These are phyloP conservation scores for Huntiella omanensis DNA, from an alignment of 2,329 filamentous ascomycete species.

Conservation along the genomic window DNA sequence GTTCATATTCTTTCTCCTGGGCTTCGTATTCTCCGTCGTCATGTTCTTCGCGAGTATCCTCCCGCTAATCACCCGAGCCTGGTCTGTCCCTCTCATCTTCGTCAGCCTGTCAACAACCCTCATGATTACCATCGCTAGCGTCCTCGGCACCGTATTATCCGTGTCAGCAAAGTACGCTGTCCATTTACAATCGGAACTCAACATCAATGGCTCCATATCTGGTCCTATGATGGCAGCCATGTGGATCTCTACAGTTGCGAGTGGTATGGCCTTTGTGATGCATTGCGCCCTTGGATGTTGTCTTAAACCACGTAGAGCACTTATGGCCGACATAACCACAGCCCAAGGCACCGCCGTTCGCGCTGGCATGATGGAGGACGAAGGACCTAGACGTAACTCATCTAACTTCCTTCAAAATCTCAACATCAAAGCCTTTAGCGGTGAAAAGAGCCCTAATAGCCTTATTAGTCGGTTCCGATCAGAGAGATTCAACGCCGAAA, in stretches of 20 bases:
- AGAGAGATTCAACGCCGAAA: background rate
- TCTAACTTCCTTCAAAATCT: background rate
- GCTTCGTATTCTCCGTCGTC: slow-evolving; percentile 49
- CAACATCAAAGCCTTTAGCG: slow-evolving; percentile 1
- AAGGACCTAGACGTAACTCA: slow-evolving; percentile 3
- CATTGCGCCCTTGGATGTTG: slow-evolving; percentile 67
- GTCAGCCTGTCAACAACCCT: slow-evolving; percentile 49
- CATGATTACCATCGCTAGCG: slow-evolving; percentile 47
- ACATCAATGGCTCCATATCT: slow-evolving; percentile 55
- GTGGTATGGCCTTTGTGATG: slow-evolving; percentile 50
- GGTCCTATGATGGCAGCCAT: slow-evolving; percentile 67
- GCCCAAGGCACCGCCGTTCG: background rate
- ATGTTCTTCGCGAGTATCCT: slow-evolving; percentile 48
- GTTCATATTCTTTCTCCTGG: slow-evolving; percentile 72
- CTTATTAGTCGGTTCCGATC: slow-evolving; percentile 6
- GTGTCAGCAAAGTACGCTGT: slow-evolving; percentile 64
- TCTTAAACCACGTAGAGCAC: slow-evolving; percentile 5
- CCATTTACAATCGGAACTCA: slow-evolving; percentile 50
- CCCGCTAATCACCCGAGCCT: slow-evolving; percentile 33
- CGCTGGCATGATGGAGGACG: slow-evolving; percentile 10
- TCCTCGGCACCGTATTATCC: slow-evolving; percentile 70
- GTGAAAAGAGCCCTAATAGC: background rate
- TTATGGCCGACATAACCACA: slow-evolving; percentile 5
- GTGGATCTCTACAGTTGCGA: slow-evolving; percentile 59
- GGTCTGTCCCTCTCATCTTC: slow-evolving; percentile 48